Percentiles rank a stretch among this genome's conserved stretches.
Evolutionary conservation across 441 rosid species (phyloP).

Genomic region (Euphorbia schlechtendalii): DNA sequence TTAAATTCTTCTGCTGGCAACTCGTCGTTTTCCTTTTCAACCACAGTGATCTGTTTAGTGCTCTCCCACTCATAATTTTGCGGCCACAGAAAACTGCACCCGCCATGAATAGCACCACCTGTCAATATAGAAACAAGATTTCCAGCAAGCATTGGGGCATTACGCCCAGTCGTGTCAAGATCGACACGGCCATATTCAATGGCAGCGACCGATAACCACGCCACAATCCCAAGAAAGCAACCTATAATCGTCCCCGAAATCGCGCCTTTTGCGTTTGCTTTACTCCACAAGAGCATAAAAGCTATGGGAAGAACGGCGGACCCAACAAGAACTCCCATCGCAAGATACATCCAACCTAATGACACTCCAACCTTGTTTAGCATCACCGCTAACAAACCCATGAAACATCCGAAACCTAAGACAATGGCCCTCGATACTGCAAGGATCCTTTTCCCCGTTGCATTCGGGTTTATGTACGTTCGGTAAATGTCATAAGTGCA

Average conservation of each 20-base stretch:
- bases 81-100: slow-evolving; percentile 57
- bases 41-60: slow-evolving; percentile 71
- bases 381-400: slow-evolving; percentile 82
- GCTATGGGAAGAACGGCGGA: slow-evolving; percentile 90
- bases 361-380: slow-evolving; percentile 89
- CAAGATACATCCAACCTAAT: slow-evolving; percentile 94
- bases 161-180: slow-evolving; percentile 69
- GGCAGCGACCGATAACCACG: slow-evolving; percentile 63
- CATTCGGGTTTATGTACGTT: slow-evolving; percentile 77
- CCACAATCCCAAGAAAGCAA: slow-evolving; percentile 62
- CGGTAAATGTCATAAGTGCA: slow-evolving; percentile 93
- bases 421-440: slow-evolving; percentile 63
- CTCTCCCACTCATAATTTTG: slow-evolving; percentile 81
- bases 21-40: slow-evolving; percentile 50
- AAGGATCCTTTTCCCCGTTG: slow-evolving; percentile 67
- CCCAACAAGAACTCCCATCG: slow-evolving; percentile 85
- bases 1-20: slow-evolving; percentile 58
- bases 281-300: slow-evolving; percentile 86
- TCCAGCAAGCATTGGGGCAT: slow-evolving; percentile 89
- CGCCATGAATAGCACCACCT: slow-evolving; percentile 72
- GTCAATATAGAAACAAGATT: slow-evolving; percentile 70
- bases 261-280: slow-evolving; percentile 79
- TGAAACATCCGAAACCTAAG: slow-evolving; percentile 83
- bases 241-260: slow-evolving; percentile 62
- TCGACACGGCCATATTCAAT: slow-evolving; percentile 58